Percentiles rank a stretch among this genome's conserved stretches.
These are phyloP conservation scores for Marchantia paleacea DNA, from an alignment of 225 moss, liverwort and hornwort species.

Conservation along the genomic window DNA sequence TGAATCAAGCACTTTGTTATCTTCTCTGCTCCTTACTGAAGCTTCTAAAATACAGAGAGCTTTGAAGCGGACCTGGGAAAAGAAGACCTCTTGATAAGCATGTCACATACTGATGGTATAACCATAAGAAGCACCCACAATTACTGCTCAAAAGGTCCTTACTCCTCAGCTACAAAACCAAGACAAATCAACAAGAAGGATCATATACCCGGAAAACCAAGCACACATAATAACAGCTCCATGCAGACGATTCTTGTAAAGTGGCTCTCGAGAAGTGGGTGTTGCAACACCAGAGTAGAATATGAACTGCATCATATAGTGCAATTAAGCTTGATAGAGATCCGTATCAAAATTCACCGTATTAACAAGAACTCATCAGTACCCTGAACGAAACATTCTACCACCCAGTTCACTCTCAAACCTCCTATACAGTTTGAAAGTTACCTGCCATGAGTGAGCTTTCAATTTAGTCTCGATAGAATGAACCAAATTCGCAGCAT, in stretches of 20 bases:
- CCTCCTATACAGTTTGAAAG: background rate
- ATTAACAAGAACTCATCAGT: no score
- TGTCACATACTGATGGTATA: no score
- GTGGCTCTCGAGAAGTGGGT: no score
- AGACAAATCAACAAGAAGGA: background rate
- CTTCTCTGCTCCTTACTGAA: slow-evolving; percentile 64
- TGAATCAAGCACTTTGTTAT: slow-evolving; percentile 60
- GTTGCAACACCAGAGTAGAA: no score
- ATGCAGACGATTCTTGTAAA: no score
- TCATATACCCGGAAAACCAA: no score
- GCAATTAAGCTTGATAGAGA: no score
- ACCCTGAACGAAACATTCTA: no score
- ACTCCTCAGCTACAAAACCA: background rate
- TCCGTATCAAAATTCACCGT: no score
- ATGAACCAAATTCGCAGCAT: slow-evolving; percentile 69
- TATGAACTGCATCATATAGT: no score
- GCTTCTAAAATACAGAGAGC: slow-evolving; percentile 80
- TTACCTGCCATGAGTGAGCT: slow-evolving; percentile 93
- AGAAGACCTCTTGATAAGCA: no score
- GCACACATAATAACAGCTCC: no score
- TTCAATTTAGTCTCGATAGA: slow-evolving; percentile 77
- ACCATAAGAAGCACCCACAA: background rate
- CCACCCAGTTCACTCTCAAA: background rate
- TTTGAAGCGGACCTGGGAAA: slow-evolving; percentile 80
- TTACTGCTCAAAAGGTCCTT: background rate